A percentile compares a stretch with the other conserved stretches of the same genome.
phyloP scores from a whole-genome alignment of 202 grass and related monocot genomes.

The Panicum hallii region DNA sequence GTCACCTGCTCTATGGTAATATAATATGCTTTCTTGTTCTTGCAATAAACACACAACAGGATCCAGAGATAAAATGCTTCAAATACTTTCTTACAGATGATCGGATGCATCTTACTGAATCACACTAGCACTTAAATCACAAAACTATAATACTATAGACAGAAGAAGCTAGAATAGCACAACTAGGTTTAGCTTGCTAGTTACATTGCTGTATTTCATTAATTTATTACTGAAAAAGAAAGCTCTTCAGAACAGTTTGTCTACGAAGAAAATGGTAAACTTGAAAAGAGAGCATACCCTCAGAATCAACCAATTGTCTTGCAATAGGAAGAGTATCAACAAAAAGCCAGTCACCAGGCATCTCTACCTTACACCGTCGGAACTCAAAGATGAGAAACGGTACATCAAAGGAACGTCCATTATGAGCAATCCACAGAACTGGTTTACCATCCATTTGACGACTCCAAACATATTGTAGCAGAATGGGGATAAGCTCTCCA shows the following conservation, averaged over 20 bases:
- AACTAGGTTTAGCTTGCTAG: slow-evolving; percentile 31
- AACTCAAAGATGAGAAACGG: slow-evolving; percentile 83
- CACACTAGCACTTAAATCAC: slow-evolving; percentile 5
- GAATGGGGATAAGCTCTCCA: slow-evolving; percentile 65
- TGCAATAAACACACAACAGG: neutral
- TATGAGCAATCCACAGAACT: slow-evolving; percentile 86
- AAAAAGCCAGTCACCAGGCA: slow-evolving; percentile 82
- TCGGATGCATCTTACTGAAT: slow-evolving; percentile 16
- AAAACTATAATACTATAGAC: slow-evolving; percentile 9
- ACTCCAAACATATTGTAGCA: slow-evolving; percentile 75
- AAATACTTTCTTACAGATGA: slow-evolving; percentile 23
- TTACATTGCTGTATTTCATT: neutral
- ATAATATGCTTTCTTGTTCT: slow-evolving; percentile 8
- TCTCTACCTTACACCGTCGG: slow-evolving; percentile 63
- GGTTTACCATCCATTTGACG: slow-evolving; percentile 75
- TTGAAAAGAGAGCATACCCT: slow-evolving; percentile 55
- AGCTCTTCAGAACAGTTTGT: slow-evolving; percentile 33
- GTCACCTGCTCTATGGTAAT: slow-evolving; percentile 3
- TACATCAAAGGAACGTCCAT: slow-evolving; percentile 82
- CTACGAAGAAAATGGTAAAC: slow-evolving; percentile 40
- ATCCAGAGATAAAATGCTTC: slow-evolving; percentile 8
- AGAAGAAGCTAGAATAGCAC: slow-evolving; percentile 24
- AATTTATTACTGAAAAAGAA: slow-evolving; percentile 35
- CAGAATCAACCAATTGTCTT: slow-evolving; percentile 61
- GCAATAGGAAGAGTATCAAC: slow-evolving; percentile 82